Conservation (phyloP, 2,329 filamentous ascomycete species). For the Elsinoe arachidis region DNA sequence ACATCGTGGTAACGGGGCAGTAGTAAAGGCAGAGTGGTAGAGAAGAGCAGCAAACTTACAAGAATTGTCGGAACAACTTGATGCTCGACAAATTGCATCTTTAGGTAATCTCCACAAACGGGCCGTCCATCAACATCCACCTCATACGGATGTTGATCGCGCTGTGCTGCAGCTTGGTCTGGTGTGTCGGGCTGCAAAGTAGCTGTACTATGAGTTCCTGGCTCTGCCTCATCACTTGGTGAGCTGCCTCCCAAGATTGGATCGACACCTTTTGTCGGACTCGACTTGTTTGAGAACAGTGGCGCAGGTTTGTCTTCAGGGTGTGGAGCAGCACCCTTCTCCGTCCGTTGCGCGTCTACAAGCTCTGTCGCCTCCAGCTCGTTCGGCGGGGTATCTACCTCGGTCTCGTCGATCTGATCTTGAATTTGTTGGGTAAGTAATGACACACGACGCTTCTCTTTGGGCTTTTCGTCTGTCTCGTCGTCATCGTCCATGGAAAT, state of each 20-base stretch:
- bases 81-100: conserved; percentile 93
- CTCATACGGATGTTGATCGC: conserved; percentile 38
- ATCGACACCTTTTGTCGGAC: conserved; percentile 13
- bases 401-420: conserved; percentile 20
- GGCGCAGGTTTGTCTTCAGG: conserved; percentile 62
- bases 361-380: not conserved
- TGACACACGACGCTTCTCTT: conserved; percentile 29
- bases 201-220: conserved; percentile 16
- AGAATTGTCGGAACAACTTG: conserved; percentile 91
- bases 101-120: conserved; percentile 88
- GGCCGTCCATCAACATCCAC: conserved; percentile 55
- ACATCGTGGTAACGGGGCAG: not conserved
- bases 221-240: conserved; percentile 14
- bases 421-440: conserved; percentile 35
- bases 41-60: conserved; percentile 46
- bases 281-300: conserved; percentile 45
- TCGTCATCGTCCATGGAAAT: not conserved
- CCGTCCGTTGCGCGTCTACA: not conserved
- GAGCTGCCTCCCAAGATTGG: conserved; percentile 9
- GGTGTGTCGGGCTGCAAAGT: conserved; percentile 15
- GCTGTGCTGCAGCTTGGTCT: conserved; percentile 6
- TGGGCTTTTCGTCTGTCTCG: conserved; percentile 1
- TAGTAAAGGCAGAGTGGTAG: too few relatives aligned
- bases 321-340: conserved; percentile 26
- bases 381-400: conserved; percentile 19